A percentile compares a stretch with the other conserved stretches of the same genome.
Evolutionary conservation across 2,329 filamentous ascomycete species (phyloP).

Genomic region (Hypomyces perniciosus): DNA sequence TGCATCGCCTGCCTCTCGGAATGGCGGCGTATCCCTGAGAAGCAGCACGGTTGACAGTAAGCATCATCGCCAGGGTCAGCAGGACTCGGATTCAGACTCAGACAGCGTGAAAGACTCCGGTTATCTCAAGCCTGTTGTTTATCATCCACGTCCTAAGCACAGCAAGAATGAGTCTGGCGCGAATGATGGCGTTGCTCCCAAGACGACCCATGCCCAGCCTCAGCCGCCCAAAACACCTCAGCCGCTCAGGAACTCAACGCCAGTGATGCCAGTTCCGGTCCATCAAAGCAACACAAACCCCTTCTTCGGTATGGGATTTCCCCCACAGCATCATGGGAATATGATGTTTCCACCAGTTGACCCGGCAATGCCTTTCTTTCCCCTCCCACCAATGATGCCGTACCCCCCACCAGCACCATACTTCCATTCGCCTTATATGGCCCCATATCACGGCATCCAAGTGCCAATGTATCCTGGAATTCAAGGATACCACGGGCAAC

Average conservation of each 20-base stretch:
- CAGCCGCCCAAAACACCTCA: not conserved
- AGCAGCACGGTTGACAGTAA: no score
- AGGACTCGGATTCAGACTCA: no score
- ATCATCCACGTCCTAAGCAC: no score
- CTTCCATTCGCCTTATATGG: not conserved
- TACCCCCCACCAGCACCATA: not conserved
- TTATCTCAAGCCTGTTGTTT: no score
- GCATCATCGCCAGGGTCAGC: no score
- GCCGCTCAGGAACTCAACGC: not conserved
- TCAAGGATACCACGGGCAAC: not conserved
- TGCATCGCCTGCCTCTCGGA: not conserved
- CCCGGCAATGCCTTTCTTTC: not conserved
- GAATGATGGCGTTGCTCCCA: not conserved
- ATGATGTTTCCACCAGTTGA: not conserved
- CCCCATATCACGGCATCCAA: not conserved
- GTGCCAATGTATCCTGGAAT: not conserved
- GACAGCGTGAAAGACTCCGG: no score
- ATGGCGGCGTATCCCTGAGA: no score
- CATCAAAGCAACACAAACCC: not conserved
- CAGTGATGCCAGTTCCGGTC: not conserved
- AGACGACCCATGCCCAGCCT: not conserved
- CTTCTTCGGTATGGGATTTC: not conserved
- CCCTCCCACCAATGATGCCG: not conserved
- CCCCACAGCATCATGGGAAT: not conserved
- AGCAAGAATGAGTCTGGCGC: no score